A percentile compares a stretch with the other conserved stretches of the same genome.
Evolutionary conservation across 2,329 filamentous ascomycete genomes (phyloP).

Genomic region (Ustilaginoidea virens): DNA sequence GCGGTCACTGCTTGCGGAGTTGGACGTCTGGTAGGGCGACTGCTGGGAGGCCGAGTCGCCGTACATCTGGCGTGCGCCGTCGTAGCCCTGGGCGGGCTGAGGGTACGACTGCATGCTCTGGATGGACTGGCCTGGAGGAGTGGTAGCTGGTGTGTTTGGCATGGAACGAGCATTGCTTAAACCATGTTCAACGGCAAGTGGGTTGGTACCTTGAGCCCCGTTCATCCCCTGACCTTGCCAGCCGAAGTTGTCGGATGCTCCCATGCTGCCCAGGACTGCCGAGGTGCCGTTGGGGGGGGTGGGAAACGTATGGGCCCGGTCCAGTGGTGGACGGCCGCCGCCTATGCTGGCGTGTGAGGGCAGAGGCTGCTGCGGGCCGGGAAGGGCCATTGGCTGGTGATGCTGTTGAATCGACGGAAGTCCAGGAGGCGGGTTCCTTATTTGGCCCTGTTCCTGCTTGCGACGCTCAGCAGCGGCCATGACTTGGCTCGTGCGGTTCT

Average conservation of each 20-base stretch:
- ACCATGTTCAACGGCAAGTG: constrained; percentile 65
- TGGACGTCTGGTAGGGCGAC: constrained; percentile 52
- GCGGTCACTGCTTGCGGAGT: constrained; percentile 42
- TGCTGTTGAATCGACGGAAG: constrained; percentile 56
- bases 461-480: constrained; percentile 74
- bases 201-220: constrained; percentile 46
- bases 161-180: constrained; percentile 70
- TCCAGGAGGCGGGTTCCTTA: constrained; percentile 42
- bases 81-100: constrained; percentile 52
- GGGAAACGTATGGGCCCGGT: constrained; percentile 83
- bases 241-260: constrained; percentile 62
- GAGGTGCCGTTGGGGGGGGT: constrained; percentile 90
- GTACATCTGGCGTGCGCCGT: constrained; percentile 66
- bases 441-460: constrained; percentile 52
- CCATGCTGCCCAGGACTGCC: constrained; percentile 62
- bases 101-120: constrained; percentile 71
- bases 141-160: constrained; percentile 81
- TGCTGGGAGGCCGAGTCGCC: constrained; percentile 54
- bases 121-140: constrained; percentile 55
- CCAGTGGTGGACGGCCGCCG: constrained; percentile 55
- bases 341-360: constrained; percentile 56
- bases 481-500: constrained; percentile 65
- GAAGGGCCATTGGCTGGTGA: constrained; percentile 47
- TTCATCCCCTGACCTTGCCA: constrained; percentile 54
- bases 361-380: constrained; percentile 36